These are phyloP conservation scores for Darksidea phi DNA, from an alignment of 495 filamentous ascomycete species.

Conservation along the genomic window DNA sequence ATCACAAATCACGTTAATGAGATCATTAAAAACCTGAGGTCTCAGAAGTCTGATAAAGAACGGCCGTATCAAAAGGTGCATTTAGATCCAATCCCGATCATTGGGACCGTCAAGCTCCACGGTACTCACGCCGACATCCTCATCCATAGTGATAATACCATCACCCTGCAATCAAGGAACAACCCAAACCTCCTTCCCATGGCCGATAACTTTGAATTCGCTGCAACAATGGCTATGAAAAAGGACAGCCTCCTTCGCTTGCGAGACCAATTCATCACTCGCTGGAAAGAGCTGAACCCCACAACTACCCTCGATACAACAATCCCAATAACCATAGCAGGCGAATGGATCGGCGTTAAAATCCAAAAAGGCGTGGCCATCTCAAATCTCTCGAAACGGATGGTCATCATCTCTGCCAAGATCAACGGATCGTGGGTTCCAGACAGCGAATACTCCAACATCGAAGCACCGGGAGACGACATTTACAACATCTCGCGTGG, in stretches of 20 bases:
- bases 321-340: conserved; percentile 38
- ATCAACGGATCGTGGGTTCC: conserved; percentile 39
- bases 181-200: conserved; percentile 10
- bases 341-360: conserved; percentile 43
- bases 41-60: not conserved
- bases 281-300: conserved; percentile 31
- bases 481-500: conserved; percentile 44
- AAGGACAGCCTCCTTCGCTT: conserved; percentile 22
- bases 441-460: conserved; percentile 35
- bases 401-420: conserved; percentile 41
- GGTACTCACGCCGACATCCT: conserved; percentile 44
- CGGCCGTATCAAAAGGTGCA: not conserved
- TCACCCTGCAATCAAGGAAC: conserved; percentile 41
- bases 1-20: conserved; percentile 23
- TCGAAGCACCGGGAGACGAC: conserved; percentile 24
- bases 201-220: conserved; percentile 37
- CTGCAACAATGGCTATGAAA: conserved; percentile 20
- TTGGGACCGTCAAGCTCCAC: conserved; percentile 44
- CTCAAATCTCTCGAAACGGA: conserved; percentile 29
- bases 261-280: conserved; percentile 9
- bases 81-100: conserved; percentile 29
- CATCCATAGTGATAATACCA: conserved; percentile 30
- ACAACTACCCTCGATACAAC: conserved; percentile 14
- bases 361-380: conserved; percentile 43
- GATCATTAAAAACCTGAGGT: conserved; percentile 10